Evolutionary conservation across 331 rosid species (phyloP), one percentile per base, ranked within the genome.

Genomic region (Ulmus americana): DNA sequence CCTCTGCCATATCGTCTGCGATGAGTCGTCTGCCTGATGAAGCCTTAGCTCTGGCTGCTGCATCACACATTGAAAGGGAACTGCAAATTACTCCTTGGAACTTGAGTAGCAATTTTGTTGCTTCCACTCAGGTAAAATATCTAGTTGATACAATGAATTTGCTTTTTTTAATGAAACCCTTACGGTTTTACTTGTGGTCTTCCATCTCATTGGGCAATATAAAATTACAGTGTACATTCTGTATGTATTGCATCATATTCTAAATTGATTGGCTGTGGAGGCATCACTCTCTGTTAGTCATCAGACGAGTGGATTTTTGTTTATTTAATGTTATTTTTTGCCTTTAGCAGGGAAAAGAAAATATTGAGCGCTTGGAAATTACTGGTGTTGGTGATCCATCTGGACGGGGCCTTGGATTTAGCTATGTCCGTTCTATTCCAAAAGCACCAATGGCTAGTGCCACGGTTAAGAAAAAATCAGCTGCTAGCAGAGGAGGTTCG

Each of bases 321-420:
- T 18, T n/a, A n/a, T 56, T 59, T 45, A 47, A 5, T 11, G 5
- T 15, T 40, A 8, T 41, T 39, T 50, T 52, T 73, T 67, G 71
- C 57, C 40, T 53, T 28, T 61, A 28, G 42, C 76, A 90, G 98
- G 98, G 98, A 39, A 89, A 82, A 75, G 98, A 92, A 83, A 92
- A 82, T 74, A 92, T 92, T 73, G 98, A 92, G 61, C 86, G 97
- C 38, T 59, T 92, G 86, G 98, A 92, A 83, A 83, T 92, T 61
- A 89, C 91, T 75, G 98, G 98, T 70, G 95, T 89, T 68, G 98
- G 98, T 55, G 98, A 92, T 77, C 98, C 98, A 54, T 89, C 98
- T 51, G 95, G 98, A 45, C 87, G 95, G 59, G 98, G 98, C 63
- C 74, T 92, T 70, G 98, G 98, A 61, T 92, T 92, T 51, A 89